Percentiles rank a stretch among this genome's conserved stretches.
Conservation (phyloP, 2,329 filamentous ascomycete species). For the Tolypocladium guangdongense region DNA sequence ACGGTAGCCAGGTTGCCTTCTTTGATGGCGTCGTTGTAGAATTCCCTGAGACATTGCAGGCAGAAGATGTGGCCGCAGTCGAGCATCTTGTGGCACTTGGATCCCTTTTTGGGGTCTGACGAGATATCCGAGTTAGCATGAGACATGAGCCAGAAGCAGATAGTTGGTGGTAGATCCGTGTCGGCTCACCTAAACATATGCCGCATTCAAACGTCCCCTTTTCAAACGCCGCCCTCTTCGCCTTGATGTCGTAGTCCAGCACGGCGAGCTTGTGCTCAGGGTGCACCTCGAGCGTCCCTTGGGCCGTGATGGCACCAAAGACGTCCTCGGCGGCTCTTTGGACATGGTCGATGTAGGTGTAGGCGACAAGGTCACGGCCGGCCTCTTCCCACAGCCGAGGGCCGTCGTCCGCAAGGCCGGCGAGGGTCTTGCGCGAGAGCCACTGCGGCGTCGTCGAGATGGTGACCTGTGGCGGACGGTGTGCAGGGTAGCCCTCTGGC, state of each 20-base stretch:
- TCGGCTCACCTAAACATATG: slow-evolving; percentile 56
- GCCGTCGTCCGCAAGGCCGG: slow-evolving; percentile 38
- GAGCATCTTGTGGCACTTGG: slow-evolving; percentile 67
- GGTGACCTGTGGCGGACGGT: slow-evolving; percentile 36
- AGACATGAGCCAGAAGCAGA: background rate
- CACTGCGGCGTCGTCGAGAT: slow-evolving; percentile 46
- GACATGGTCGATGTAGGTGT: slow-evolving; percentile 52
- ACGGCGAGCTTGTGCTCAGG: slow-evolving; percentile 57
- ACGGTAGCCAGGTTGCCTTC: slow-evolving; percentile 74
- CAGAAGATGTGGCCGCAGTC: slow-evolving; percentile 91
- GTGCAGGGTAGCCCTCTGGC: slow-evolving; percentile 46
- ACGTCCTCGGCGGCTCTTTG: slow-evolving; percentile 47
- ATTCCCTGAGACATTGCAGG: slow-evolving; percentile 73
- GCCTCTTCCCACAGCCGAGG: slow-evolving; percentile 50
- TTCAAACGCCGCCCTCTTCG: slow-evolving; percentile 66
- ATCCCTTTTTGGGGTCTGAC: slow-evolving; percentile 78
- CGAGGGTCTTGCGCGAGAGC: slow-evolving; percentile 39
- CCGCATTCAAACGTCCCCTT: slow-evolving; percentile 79
- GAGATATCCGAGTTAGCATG: slow-evolving; percentile 8
- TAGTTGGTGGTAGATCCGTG: background rate
- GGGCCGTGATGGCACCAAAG: slow-evolving; percentile 43
- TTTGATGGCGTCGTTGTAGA: slow-evolving; percentile 78
- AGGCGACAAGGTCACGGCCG: slow-evolving; percentile 48
- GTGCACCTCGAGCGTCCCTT: slow-evolving; percentile 39
- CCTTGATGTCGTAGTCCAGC: slow-evolving; percentile 66